These are phyloP conservation scores for Solanum pinnatisectum DNA, from an alignment of 257 asterid species.

Conservation along the genomic window DNA sequence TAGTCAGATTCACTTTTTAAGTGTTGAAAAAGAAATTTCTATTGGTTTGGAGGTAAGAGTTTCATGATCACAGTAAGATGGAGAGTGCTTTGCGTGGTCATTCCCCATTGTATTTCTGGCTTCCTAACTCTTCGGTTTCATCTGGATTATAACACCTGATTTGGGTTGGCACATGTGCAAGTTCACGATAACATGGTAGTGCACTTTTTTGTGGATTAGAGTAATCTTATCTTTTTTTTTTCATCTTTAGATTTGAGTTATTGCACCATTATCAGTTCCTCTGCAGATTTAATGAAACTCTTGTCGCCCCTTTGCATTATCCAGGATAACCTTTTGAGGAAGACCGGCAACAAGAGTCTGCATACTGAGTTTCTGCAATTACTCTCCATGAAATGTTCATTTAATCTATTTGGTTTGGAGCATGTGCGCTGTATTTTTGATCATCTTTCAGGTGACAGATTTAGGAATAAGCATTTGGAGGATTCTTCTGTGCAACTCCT, in stretches of 20 bases:
- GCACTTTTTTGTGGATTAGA: neutral
- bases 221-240: neutral
- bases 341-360: slow-evolving; percentile 34
- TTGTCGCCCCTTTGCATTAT: neutral
- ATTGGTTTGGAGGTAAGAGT: neutral
- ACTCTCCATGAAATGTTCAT: slow-evolving; percentile 50
- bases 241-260: neutral
- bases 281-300: neutral
- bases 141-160: neutral
- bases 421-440: slow-evolving; percentile 48
- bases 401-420: slow-evolving; percentile 53
- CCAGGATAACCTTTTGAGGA: slow-evolving; percentile 51
- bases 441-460: slow-evolving; percentile 32
- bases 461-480: slow-evolving; percentile 33
- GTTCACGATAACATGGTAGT: neutral
- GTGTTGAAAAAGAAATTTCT: neutral
- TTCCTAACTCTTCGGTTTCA: neutral
- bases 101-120: neutral
- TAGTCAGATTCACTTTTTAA: neutral
- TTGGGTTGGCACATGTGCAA: neutral
- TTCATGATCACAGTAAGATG: neutral
- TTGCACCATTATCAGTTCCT: neutral
- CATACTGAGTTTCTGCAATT: slow-evolving; percentile 46
- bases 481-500: slow-evolving; percentile 51
- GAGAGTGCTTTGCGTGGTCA: neutral